phyloP scores from a whole-genome alignment of 176 grass and related monocot species.

The Elymus sibiricus region DNA sequence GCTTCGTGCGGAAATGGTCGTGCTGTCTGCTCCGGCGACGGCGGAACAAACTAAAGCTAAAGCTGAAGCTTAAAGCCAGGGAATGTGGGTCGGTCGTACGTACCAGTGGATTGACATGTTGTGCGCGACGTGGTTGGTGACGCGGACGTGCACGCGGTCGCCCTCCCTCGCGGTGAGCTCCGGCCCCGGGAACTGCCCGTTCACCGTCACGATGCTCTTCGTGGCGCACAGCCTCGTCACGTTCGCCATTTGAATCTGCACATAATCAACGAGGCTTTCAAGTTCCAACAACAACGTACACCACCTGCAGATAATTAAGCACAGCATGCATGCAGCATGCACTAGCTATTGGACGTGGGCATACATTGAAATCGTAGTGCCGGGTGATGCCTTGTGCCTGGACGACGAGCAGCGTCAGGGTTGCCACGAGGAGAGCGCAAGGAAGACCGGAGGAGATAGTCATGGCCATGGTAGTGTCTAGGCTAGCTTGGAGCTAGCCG shows the following conservation, averaged over 20 bases:
- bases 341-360: not conserved
- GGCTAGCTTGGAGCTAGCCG: not conserved
- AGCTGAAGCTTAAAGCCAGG: not conserved
- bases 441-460: slow-evolving; percentile 27
- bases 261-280: not conserved
- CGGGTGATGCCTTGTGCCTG: slow-evolving; percentile 50
- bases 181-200: slow-evolving; percentile 73
- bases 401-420: slow-evolving; percentile 30
- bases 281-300: not conserved
- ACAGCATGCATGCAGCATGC: not conserved
- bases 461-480: slow-evolving; percentile 8
- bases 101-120: slow-evolving; percentile 82
- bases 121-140: slow-evolving; percentile 63
- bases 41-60: not conserved
- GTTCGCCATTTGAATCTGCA: slow-evolving; percentile 70
- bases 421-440: slow-evolving; percentile 32
- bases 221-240: slow-evolving; percentile 57
- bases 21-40: not conserved
- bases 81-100: not conserved
- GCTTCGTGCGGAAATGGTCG: not conserved
- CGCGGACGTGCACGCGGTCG: slow-evolving; percentile 62
- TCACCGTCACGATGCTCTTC: slow-evolving; percentile 83
- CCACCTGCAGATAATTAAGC: not conserved
- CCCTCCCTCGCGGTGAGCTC: slow-evolving; percentile 68
- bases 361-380: slow-evolving; percentile 72